Base-by-base conservation (phyloP, 305 asterid species). In the Fraxinus velutina region DNA sequence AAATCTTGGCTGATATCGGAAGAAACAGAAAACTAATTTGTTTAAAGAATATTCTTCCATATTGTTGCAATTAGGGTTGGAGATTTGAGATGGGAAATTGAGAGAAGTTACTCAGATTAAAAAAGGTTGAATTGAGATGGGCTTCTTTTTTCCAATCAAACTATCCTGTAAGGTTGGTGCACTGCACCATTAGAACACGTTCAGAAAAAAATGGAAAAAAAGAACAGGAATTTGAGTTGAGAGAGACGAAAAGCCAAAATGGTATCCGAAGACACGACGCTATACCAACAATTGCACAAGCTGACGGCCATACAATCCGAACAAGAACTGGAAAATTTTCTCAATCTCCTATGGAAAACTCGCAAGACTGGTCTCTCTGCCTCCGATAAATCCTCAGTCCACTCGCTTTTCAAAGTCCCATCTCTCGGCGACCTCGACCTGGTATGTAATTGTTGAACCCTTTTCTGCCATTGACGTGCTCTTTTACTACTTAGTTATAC, bases 291-390 rank as follows among this genome's bases (percentile, higher is more conserved):
- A 64, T 84, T 89, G 72, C 86, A 82, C 76, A 85, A 84, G 82
- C 83, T 89, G 72, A 80, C 10, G 2, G 88, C 47, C 47, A 47
- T 89, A 15, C 85, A 86, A 75, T 87, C 88, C 0, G 88, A 79
- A 80, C 75, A 83, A 78, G 83, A 89, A 81, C 82, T 89, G 29
- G 90, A 89, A 72, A 80, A 73, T 44, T 60, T 87, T 75, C 85
- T 89, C 71, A 78, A 60, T 75, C 75, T 87, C 71, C 85, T 89
- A 33, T 87, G 92, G 90, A 84, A 22, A 78, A 87, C 90, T 32
- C 87, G 87, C 30, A 84, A 83, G 80, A 76, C 79, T 33, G 92
- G 92, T 34, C 78, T 89, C 62, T 66, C 86, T 19, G 77, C 57
- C 72, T 17, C 85, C 19, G 86, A 87, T 32, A 89, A 81, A 72